These are phyloP conservation scores for Russula brevipes DNA, from an alignment of 768 basidiomycete genomes.

Conservation along the genomic window DNA sequence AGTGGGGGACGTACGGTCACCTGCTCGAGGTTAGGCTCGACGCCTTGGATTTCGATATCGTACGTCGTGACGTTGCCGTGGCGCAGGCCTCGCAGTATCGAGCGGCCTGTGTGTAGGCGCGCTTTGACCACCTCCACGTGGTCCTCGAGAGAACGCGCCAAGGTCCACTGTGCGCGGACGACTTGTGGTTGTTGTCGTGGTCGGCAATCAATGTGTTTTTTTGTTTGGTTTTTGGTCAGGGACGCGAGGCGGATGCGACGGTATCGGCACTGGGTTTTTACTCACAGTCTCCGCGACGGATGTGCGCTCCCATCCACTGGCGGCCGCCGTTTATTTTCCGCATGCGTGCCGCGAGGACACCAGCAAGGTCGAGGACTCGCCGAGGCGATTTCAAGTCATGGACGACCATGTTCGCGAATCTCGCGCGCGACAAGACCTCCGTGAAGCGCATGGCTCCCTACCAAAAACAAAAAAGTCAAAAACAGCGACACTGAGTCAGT, in stretches of 20 bases:
- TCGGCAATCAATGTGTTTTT: neutral
- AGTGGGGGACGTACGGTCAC: neutral
- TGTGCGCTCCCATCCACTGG: conserved; percentile 41
- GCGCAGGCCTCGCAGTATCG: conserved; percentile 26
- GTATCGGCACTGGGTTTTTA: neutral
- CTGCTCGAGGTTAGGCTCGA: conserved; percentile 11
- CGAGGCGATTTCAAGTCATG: neutral
- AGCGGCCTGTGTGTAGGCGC: conserved; percentile 29
- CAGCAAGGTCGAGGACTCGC: conserved; percentile 31
- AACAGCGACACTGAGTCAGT: too few species aligned
- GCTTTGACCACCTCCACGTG: conserved; percentile 35
- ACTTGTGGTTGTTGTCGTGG: conserved; percentile 24
- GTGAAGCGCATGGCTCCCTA: conserved; percentile 24
- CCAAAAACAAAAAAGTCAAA: neutral
- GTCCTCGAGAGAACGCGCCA: conserved; percentile 33
- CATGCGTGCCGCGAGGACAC: conserved; percentile 34
- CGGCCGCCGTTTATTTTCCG: conserved; percentile 30
- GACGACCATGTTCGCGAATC: conserved; percentile 16
- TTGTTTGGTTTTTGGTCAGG: neutral
- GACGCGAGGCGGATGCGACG: conserved; percentile 6
- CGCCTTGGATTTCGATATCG: conserved; percentile 9
- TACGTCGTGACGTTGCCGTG: conserved; percentile 6
- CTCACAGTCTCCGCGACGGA: conserved; percentile 43
- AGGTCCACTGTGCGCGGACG: conserved; percentile 33
- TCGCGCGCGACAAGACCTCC: neutral